Evolutionary conservation across 371 early-diverging fungal genomes (phyloP).

Genomic region (Mortierella sp.): DNA sequence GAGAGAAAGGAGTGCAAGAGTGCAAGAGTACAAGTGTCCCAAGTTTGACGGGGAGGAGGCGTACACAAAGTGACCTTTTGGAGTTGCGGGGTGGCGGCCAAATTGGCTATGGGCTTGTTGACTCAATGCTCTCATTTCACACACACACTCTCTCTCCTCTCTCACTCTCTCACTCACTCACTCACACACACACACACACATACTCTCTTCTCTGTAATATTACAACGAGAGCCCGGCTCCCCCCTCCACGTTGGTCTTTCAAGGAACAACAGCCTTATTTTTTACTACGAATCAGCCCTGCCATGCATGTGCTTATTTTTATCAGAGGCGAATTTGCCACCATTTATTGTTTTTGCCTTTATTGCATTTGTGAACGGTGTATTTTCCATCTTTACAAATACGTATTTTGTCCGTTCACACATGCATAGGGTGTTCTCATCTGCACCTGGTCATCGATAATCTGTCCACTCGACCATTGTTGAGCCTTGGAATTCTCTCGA

Average conservation of each 20-base stretch:
- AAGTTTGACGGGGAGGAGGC: background rate
- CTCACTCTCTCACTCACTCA: background rate
- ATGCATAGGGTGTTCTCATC: background rate
- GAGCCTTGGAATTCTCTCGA: background rate
- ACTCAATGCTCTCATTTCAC: background rate
- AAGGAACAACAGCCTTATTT: no score
- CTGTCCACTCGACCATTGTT: slow-evolving; percentile 1
- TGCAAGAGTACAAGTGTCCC: background rate
- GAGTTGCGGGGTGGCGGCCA: slow-evolving; percentile 17
- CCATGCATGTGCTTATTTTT: no score
- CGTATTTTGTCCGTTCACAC: no score
- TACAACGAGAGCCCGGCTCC: background rate
- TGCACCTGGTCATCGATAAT: slow-evolving; percentile 1
- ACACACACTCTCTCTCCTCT: slow-evolving; percentile 3
- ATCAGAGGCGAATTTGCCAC: no score
- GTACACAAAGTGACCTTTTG: slow-evolving; percentile 7
- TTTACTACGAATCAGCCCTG: no score
- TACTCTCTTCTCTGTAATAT: background rate
- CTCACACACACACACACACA: no score
- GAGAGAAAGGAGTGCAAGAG: background rate
- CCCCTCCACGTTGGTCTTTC: no score
- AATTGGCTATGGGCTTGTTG: background rate
- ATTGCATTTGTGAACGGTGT: no score
- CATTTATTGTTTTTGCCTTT: no score
- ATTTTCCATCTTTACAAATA: no score